Conservation (phyloP, 176 grass and related monocot genomes). For the Dactylis glomerata region DNA sequence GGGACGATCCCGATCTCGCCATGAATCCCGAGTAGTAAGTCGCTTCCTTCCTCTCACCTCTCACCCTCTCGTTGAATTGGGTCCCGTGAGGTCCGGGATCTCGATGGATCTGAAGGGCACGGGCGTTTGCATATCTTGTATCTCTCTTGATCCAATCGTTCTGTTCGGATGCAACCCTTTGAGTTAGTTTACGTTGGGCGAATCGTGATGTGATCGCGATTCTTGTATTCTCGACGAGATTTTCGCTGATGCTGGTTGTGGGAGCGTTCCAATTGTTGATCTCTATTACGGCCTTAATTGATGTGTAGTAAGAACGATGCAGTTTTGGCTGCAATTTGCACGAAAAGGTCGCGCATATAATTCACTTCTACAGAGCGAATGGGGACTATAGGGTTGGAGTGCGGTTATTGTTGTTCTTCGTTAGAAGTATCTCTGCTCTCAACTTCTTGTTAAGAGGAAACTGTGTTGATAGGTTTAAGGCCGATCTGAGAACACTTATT, state of each 20-base stretch:
- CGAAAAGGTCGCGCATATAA: not conserved
- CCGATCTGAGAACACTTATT: not conserved
- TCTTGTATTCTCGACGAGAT: no score
- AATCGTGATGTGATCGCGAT: not conserved
- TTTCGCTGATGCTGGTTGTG: not conserved
- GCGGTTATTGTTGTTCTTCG: not conserved
- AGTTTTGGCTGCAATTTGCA: not conserved
- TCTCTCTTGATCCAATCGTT: not conserved
- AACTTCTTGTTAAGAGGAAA: not conserved
- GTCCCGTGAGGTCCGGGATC: not conserved
- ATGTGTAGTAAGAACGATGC: not conserved
- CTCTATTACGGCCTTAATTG: not conserved
- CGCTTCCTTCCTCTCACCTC: conserved; percentile 15
- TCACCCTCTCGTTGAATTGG: not conserved
- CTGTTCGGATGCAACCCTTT: not conserved
- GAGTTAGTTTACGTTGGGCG: not conserved
- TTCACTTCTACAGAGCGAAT: not conserved
- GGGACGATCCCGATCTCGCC: conserved; percentile 13
- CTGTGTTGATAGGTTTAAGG: not conserved
- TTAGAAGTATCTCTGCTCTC: not conserved
- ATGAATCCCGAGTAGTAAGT: conserved; percentile 74
- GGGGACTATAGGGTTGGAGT: not conserved
- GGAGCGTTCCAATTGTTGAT: not conserved
- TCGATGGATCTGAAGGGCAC: not conserved
- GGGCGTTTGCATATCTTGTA: not conserved